phyloP scores from a whole-genome alignment of 2,329 filamentous ascomycete species.

The Stylonectria norvegica region DNA sequence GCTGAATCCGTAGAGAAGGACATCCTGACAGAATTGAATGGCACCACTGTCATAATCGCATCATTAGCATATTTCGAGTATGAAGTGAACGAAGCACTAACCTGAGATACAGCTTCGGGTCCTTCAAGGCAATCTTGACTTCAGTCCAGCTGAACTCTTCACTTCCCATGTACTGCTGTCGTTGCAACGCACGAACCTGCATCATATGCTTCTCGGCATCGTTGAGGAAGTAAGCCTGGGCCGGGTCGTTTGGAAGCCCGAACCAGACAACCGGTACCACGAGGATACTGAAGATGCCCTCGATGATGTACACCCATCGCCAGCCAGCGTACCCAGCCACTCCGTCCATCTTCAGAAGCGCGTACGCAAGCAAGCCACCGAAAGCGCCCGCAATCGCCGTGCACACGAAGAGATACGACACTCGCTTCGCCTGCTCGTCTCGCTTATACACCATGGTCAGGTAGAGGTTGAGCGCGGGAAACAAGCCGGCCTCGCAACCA shows the following conservation, averaged over 20 bases:
- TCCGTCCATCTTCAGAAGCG: slow-evolving; percentile 44
- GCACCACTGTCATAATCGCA: slow-evolving; percentile 23
- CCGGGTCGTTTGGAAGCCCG: slow-evolving; percentile 44
- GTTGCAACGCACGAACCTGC: slow-evolving; percentile 43
- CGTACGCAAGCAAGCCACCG: slow-evolving; percentile 45
- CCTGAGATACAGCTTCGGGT: slow-evolving; percentile 51
- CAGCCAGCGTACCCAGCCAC: slow-evolving; percentile 43
- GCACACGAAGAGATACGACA: slow-evolving; percentile 46
- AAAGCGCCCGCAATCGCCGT: slow-evolving; percentile 48
- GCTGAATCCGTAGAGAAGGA: slow-evolving; percentile 54
- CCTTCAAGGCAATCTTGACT: slow-evolving; percentile 43
- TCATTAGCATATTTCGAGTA: not conserved
- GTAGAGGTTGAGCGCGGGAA: slow-evolving; percentile 26
- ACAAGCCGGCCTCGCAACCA: slow-evolving; percentile 24
- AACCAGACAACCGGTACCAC: slow-evolving; percentile 44
- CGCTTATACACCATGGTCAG: slow-evolving; percentile 36
- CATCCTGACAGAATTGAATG: slow-evolving; percentile 51
- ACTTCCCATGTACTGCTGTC: slow-evolving; percentile 45
- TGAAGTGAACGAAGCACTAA: slow-evolving; percentile 13
- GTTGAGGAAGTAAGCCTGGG: slow-evolving; percentile 46
- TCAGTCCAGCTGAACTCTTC: slow-evolving; percentile 50
- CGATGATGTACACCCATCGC: slow-evolving; percentile 50
- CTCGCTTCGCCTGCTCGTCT: slow-evolving; percentile 51
- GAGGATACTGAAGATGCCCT: slow-evolving; percentile 44
- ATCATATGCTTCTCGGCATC: slow-evolving; percentile 49